Conservation (phyloP, 139 green algal genomes). For the Helicosporidium sp. region DNA sequence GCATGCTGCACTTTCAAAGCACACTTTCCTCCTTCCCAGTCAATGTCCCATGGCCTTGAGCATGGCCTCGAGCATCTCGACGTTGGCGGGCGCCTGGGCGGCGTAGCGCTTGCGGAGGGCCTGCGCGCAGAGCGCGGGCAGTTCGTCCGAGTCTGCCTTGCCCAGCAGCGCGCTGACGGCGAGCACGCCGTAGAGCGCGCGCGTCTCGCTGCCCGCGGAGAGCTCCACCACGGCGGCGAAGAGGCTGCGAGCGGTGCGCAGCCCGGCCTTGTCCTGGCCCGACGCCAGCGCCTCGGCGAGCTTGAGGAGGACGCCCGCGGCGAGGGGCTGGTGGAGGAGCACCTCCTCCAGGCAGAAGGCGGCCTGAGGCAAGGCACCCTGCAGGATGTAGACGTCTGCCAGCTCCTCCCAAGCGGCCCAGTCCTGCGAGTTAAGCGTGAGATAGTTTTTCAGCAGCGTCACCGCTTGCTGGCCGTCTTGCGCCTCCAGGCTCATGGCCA, state of each 20-base stretch:
- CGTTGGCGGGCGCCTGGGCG: too few relatives aligned
- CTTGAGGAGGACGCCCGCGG: conserved; percentile 28
- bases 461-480: conserved; percentile 11
- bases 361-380: too few relatives aligned
- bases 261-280: too few relatives aligned
- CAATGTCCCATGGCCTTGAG: too few relatives aligned
- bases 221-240: conserved; percentile 40
- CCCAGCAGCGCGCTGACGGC: conserved; percentile 17
- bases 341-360: conserved; percentile 72
- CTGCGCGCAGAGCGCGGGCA: too few relatives aligned
- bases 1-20: too few relatives aligned
- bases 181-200: conserved; percentile 33
- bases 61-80: too few relatives aligned
- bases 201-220: conserved; percentile 14
- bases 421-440: conserved; percentile 44
- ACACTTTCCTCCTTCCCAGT: too few relatives aligned
- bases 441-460: conserved; percentile 38
- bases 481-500: conserved; percentile 18
- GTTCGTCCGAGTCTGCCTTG: too few relatives aligned
- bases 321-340: conserved; percentile 37
- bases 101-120: too few relatives aligned
- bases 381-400: conserved; percentile 54
- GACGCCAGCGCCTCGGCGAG: conserved; percentile 53
- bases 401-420: conserved; percentile 64
- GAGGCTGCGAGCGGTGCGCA: conserved; percentile 27